phyloP scores from a whole-genome alignment of 2,329 filamentous ascomycete species.

The Chrysoporthe puriensis region DNA sequence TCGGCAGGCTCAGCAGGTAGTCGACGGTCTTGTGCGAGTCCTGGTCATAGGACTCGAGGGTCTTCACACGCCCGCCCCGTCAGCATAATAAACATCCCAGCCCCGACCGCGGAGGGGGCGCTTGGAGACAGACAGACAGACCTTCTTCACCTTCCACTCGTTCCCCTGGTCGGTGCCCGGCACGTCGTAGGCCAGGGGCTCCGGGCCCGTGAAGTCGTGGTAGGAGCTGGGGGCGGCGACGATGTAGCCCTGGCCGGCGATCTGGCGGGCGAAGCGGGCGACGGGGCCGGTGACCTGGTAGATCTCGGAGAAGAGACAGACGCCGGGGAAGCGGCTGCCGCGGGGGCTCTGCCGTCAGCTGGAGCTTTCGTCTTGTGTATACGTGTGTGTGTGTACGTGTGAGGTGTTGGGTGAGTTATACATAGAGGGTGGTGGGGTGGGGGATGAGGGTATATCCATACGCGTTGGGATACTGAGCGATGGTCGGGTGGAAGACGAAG shows the following conservation, averaged over 20 bases:
- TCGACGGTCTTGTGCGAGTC: constrained; percentile 72
- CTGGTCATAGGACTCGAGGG: constrained; percentile 83
- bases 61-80: constrained; percentile 49
- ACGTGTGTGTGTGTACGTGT: too few relatives aligned
- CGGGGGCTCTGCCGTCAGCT: too few relatives aligned
- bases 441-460: constrained; percentile 45
- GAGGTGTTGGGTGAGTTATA: too few relatives aligned
- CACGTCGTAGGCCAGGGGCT: constrained; percentile 81
- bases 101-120: too few relatives aligned
- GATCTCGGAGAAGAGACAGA: constrained; percentile 90
- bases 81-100: not conserved
- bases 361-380: too few relatives aligned
- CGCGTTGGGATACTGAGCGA: constrained; percentile 85
- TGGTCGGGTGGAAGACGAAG: constrained; percentile 84
- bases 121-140: constrained; percentile 33
- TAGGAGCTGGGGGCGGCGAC: constrained; percentile 89
- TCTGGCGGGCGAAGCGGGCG: constrained; percentile 85
- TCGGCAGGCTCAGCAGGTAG: constrained; percentile 69
- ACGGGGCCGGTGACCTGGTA: constrained; percentile 83
- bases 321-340: constrained; percentile 72
- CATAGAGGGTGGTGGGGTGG: not conserved
- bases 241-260: constrained; percentile 91
- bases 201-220: constrained; percentile 88
- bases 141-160: constrained; percentile 81
- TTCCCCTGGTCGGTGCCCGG: constrained; percentile 89